Conservation (phyloP, 2,329 filamentous ascomycete genomes). For the Colletotrichum falcatum region DNA sequence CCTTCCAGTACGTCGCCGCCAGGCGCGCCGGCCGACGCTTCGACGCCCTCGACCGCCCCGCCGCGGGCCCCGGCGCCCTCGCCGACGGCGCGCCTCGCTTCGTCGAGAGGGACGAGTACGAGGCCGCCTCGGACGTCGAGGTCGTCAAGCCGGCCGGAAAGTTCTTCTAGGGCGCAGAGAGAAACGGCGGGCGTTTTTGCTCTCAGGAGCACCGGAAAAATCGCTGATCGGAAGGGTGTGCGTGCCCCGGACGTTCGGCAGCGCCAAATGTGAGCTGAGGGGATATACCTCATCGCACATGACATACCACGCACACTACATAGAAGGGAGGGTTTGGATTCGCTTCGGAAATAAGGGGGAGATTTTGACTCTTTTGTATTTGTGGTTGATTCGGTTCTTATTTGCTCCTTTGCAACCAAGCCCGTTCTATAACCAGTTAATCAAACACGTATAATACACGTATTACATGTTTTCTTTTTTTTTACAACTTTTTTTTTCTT, state of each 20-base stretch:
- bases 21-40: slow-evolving; percentile 72
- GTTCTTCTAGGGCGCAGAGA: slow-evolving; percentile 60
- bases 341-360: not conserved
- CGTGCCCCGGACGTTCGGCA: too few species aligned
- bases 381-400: slow-evolving; percentile 20
- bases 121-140: slow-evolving; percentile 49
- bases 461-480: slow-evolving; percentile 41
- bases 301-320: too few species aligned
- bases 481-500: not conserved
- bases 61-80: slow-evolving; percentile 25
- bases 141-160: slow-evolving; percentile 59
- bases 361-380: slow-evolving; percentile 19
- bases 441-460: slow-evolving; percentile 39
- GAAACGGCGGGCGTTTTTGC: not conserved
- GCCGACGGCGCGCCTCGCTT: slow-evolving; percentile 35
- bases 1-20: slow-evolving; percentile 68
- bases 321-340: not conserved
- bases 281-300: not conserved
- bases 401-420: slow-evolving; percentile 25
- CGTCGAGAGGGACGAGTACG: slow-evolving; percentile 45
- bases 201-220: not conserved
- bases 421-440: slow-evolving; percentile 29
- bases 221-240: not conserved
- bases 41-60: slow-evolving; percentile 72
- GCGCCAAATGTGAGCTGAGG: not conserved